A percentile compares a stretch with the other conserved stretches of the same genome.
These are phyloP conservation scores for Cyphellophora europaea DNA, from an alignment of 2,329 filamentous ascomycete genomes.

Conservation along the genomic window DNA sequence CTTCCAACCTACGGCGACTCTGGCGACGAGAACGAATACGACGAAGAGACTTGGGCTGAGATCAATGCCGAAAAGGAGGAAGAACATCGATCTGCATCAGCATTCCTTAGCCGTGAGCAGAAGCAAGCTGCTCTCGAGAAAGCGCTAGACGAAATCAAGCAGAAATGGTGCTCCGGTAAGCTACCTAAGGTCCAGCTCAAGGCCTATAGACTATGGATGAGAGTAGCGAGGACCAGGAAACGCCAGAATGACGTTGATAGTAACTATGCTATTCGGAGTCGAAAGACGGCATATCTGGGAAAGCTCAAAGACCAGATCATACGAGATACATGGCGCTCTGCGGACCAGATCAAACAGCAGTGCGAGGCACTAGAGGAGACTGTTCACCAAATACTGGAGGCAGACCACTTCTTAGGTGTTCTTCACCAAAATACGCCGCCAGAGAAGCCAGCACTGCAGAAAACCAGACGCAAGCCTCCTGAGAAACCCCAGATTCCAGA, in stretches of 20 bases:
- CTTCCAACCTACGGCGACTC: slow-evolving; percentile 50
- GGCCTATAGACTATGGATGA: slow-evolving; percentile 54
- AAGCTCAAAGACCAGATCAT: slow-evolving; percentile 47
- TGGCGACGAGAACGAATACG: slow-evolving; percentile 40
- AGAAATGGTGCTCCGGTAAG: slow-evolving; percentile 50
- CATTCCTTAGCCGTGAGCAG: slow-evolving; percentile 33
- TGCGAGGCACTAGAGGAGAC: slow-evolving; percentile 55
- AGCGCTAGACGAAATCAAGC: slow-evolving; percentile 41
- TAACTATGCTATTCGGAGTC: slow-evolving; percentile 33
- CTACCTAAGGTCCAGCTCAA: slow-evolving; percentile 46
- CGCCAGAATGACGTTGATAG: slow-evolving; percentile 34
- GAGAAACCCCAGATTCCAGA: slow-evolving; percentile 18
- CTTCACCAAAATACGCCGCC: slow-evolving; percentile 26
- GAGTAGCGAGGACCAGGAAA: slow-evolving; percentile 36
- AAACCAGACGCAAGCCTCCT: slow-evolving; percentile 2
- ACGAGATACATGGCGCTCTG: slow-evolving; percentile 42
- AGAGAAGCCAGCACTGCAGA: slow-evolving; percentile 14
- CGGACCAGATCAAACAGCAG: slow-evolving; percentile 44
- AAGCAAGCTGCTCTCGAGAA: slow-evolving; percentile 46
- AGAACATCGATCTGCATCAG: slow-evolving; percentile 21
- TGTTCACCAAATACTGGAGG: slow-evolving; percentile 45
- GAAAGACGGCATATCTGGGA: slow-evolving; percentile 43
- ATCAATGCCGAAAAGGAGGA: slow-evolving; percentile 48
- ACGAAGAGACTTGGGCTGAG: slow-evolving; percentile 52
- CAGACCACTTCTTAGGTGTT: slow-evolving; percentile 35